phyloP scores from a whole-genome alignment of 441 rosid species.

The Melastoma candidum region DNA sequence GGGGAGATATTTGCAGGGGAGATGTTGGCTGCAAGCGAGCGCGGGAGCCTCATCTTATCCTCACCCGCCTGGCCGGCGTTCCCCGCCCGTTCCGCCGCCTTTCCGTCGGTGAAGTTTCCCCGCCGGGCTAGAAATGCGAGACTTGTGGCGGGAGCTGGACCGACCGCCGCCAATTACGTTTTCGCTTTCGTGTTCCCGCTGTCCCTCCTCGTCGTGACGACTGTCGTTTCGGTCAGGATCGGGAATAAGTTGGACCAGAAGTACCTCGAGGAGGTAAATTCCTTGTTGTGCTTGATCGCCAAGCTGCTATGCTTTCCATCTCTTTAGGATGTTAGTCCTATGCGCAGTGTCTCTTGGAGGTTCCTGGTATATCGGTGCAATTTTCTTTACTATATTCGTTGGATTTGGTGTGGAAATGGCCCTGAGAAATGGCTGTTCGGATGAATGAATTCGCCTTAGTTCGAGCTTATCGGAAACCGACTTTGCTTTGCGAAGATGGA shows the following conservation, averaged over 20 bases:
- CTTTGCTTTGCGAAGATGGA: background rate
- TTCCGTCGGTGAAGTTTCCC: constrained; percentile 9
- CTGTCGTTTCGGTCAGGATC: constrained; percentile 54
- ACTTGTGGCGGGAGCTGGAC: constrained; percentile 56
- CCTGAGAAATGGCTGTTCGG: no score
- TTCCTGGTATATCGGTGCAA: background rate
- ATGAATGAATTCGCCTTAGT: background rate
- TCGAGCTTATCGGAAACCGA: background rate
- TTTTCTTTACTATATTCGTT: background rate
- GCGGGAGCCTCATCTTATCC: no score
- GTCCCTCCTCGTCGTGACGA: constrained; percentile 54
- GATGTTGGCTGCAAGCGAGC: no score
- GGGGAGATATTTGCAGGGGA: no score
- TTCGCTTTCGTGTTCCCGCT: constrained; percentile 60
- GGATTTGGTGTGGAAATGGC: background rate
- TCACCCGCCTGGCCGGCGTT: no score
- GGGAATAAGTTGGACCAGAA: constrained; percentile 63
- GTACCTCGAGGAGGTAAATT: constrained; percentile 63
- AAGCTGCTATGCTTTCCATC: background rate
- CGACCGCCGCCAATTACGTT: constrained; percentile 44
- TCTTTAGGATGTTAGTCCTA: no score
- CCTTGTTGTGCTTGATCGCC: background rate
- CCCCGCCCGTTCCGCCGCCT: constrained; percentile 9
- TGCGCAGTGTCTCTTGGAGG: background rate
- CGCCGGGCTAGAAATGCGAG: constrained; percentile 26